Percentiles rank a stretch among this genome's conserved stretches.
These are phyloP conservation scores for Amborella trichopoda DNA, from an alignment of 164 flowering plant species.

Conservation along the genomic window DNA sequence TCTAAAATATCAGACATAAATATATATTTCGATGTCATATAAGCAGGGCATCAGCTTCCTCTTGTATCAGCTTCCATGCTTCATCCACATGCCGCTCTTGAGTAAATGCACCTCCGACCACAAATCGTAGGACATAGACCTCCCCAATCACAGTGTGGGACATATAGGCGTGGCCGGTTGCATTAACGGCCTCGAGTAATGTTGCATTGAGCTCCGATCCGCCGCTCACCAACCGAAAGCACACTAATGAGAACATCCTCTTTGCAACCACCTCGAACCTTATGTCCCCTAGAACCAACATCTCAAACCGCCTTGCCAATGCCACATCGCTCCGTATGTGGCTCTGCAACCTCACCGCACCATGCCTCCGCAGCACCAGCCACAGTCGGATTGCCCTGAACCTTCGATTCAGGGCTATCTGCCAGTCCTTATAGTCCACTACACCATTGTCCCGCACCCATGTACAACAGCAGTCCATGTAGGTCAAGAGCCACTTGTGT, in stretches of 20 bases:
- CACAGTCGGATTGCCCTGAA: slow-evolving; percentile 45
- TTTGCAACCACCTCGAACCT: slow-evolving; percentile 49
- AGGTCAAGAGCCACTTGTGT: slow-evolving; percentile 49
- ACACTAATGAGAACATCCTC: slow-evolving; percentile 34
- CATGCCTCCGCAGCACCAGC: slow-evolving; percentile 43
- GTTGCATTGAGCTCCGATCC: slow-evolving; percentile 23
- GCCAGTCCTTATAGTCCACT: slow-evolving; percentile 68
- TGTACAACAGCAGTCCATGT: slow-evolving; percentile 47
- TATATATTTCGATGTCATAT: too few species aligned
- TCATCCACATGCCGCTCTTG: slow-evolving; percentile 4
- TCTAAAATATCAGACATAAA: too few species aligned
- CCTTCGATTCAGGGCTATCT: slow-evolving; percentile 34
- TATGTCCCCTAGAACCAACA: slow-evolving; percentile 19
- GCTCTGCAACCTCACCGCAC: slow-evolving; percentile 28
- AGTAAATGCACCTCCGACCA: slow-evolving; percentile 2
- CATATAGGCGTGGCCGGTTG: slow-evolving; percentile 30
- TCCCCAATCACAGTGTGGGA: slow-evolving; percentile 29
- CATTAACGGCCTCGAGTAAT: slow-evolving; percentile 35
- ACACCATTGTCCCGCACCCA: slow-evolving; percentile 39
- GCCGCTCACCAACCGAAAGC: slow-evolving; percentile 30
- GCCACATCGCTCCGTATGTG: slow-evolving; percentile 35
- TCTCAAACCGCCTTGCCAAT: slow-evolving; percentile 38
- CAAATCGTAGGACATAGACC: slow-evolving; percentile 1
- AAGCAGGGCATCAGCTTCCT: background rate
- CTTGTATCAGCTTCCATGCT: slow-evolving; percentile 5